Evolutionary conservation across 805 yeast genomes (phyloP), one percentile per base, ranked within the genome.

Genomic region (Metschnikowia arizonensis): DNA sequence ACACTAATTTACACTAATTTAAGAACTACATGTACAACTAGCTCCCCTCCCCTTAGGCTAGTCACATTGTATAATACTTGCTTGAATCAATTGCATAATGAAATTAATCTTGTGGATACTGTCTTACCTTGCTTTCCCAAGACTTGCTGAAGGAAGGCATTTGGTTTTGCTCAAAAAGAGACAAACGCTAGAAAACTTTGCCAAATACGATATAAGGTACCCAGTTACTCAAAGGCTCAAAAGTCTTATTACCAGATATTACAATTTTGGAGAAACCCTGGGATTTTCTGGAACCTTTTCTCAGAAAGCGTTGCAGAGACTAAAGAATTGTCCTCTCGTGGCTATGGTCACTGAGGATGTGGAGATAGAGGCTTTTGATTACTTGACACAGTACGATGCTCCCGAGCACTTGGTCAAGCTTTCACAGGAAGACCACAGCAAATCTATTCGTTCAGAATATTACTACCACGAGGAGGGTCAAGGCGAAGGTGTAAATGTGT

Each of bases 391-490:
- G 47, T 50, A 57, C 5, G 57, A 66, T 28, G 74, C 78, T 0
- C 91, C 91, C 1, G 63, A 87, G 40, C 93, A 86, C 57, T 66
- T 86, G 46, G 84, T 81, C 0, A 62, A 88, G 33, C 54, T 85
- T 5, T 82, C 88, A 0, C 80, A 81, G 65, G 45, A 43, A 25
- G 34, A 45, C 32, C 12, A 43, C 14, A 29, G 39, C 23, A 25
- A 46, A 10, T 15, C 34, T 7, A 72, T 23, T 64, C 66, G 53
- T 44, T 25, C 57, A 25, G 65, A 72, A 12, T 85, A 78, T 57
- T 65, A 67, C 47, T 85, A 75, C 55, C 77, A 79, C 38, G 58
- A 59, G 0, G 61, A 64, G 0, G 61, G 61, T 21, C 61, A 63
- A 36, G 96, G 95, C 5, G 38, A 41, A 21, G 48, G 46, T 23